Percentiles rank a stretch among this genome's conserved stretches.
These are phyloP conservation scores for Chrysopogon serrulatus DNA, from an alignment of 176 grass and related monocot genomes.

Conservation along the genomic window DNA sequence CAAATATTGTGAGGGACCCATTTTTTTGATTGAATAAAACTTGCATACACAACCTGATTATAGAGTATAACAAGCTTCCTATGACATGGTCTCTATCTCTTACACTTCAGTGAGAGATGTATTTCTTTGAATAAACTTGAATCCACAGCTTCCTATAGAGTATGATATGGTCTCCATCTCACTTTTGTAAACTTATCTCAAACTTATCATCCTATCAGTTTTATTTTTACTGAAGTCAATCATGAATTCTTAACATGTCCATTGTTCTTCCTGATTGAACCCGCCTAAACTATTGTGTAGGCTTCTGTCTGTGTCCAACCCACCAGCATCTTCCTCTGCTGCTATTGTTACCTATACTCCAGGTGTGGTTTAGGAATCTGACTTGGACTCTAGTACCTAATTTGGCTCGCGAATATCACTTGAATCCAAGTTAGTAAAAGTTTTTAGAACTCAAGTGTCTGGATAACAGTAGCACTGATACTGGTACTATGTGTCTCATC, in stretches of 20 bases:
- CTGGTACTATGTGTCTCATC: too few relatives aligned
- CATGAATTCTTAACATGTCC: background rate
- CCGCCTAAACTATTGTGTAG: background rate
- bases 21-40: background rate
- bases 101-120: background rate
- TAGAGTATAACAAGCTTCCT: background rate
- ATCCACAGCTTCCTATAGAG: background rate
- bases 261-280: background rate
- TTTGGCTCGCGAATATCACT: background rate
- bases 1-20: background rate
- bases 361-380: background rate
- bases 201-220: background rate
- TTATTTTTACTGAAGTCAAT: background rate
- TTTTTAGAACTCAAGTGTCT: background rate
- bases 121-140: background rate
- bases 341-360: background rate
- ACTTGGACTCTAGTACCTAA: background rate
- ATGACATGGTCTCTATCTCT: background rate
- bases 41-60: background rate
- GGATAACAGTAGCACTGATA: background rate
- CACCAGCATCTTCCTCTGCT: background rate
- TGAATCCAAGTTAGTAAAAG: background rate
- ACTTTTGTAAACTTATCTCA: background rate
- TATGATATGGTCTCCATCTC: background rate
- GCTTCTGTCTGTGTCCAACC: background rate